Base-by-base conservation (phyloP, 495 filamentous ascomycete genomes). In the Aspergillus steynii region DNA sequence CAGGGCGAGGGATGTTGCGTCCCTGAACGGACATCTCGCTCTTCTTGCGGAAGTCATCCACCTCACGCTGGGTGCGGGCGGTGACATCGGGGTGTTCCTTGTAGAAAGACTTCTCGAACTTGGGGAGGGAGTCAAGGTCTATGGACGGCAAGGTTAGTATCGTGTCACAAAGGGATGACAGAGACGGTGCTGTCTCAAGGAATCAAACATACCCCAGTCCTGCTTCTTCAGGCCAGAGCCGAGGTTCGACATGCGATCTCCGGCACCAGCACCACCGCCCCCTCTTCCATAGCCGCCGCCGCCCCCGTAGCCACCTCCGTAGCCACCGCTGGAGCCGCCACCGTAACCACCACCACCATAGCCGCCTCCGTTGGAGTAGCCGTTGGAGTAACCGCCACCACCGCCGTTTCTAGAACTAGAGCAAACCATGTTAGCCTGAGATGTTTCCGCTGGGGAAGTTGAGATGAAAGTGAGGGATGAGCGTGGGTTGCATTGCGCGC, bases 31-130 rank as follows among this genome's bases (percentile, higher is more conserved):
- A 77, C 73, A 98, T 97, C 61, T 90, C 77, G 62, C 93, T 84
- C 63, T 88, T 82, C 72, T 84, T 85, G 67, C 96, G 89, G 82
- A 95, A 99, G 31, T 87, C 90, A 48, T 91, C 88, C 47, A 99
- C 88, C 57, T 97, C 93, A 48, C 83, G 85, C 47, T 85, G 74
- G 14, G 91, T 86, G 68, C 95, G 93, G 61, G 71, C 77, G 56
- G 86, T 73, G 31, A 99, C 95, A 60, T 85, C 83, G 5, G 87
- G 84, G 68, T 94, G 86, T 77, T 98, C 95, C 77, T 97, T 96
- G 83, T 99, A 99, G 82, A 99, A 99, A 29, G 90, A 92, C 80
- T 99, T 99, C 72, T 99, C 95, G 75, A 99, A 99, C 77, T 97
- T 97, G 63, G 95, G 93, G 27, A 99, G 71, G 28, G 87, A 78